Conservation (phyloP, 2,329 filamentous ascomycete species). For the Curvularia spicifera region DNA sequence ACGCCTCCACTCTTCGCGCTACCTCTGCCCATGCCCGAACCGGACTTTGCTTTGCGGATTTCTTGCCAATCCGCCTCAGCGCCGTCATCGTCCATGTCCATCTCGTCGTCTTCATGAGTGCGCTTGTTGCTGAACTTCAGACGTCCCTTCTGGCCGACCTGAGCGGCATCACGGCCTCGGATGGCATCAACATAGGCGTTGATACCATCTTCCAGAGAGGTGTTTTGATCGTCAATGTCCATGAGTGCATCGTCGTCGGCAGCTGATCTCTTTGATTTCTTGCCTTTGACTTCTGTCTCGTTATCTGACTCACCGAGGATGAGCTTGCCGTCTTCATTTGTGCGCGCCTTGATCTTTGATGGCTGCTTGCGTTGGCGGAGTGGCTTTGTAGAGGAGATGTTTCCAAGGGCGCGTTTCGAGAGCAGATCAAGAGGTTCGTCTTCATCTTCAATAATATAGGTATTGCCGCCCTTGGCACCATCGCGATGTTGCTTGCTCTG, state of each 20-base stretch:
- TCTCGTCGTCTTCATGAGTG: conserved; percentile 53
- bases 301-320: conserved; percentile 67
- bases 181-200: conserved; percentile 69
- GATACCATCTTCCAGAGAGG: conserved; percentile 58
- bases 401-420: conserved; percentile 85
- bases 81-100: conserved; percentile 56
- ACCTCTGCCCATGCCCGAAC: conserved; percentile 39
- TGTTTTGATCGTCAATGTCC: conserved; percentile 61
- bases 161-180: conserved; percentile 64
- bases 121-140: conserved; percentile 65
- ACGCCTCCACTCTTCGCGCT: conserved; percentile 29
- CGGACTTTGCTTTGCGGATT: conserved; percentile 47
- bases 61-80: conserved; percentile 40
- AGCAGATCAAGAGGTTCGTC: conserved; percentile 94
- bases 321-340: conserved; percentile 79
- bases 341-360: conserved; percentile 53
- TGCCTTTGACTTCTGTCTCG: conserved; percentile 34
- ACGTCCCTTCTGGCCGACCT: conserved; percentile 64
- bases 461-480: conserved; percentile 60
- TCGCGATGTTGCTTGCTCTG: conserved; percentile 36
- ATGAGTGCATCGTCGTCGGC: conserved; percentile 61
- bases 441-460: conserved; percentile 92
- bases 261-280: conserved; percentile 43
- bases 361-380: conserved; percentile 64
- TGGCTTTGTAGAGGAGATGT: conserved; percentile 91